A percentile compares a stretch with the other conserved stretches of the same genome.
phyloP scores from a whole-genome alignment of 2,329 filamentous ascomycete species.

The Emergomyces orientalis region DNA sequence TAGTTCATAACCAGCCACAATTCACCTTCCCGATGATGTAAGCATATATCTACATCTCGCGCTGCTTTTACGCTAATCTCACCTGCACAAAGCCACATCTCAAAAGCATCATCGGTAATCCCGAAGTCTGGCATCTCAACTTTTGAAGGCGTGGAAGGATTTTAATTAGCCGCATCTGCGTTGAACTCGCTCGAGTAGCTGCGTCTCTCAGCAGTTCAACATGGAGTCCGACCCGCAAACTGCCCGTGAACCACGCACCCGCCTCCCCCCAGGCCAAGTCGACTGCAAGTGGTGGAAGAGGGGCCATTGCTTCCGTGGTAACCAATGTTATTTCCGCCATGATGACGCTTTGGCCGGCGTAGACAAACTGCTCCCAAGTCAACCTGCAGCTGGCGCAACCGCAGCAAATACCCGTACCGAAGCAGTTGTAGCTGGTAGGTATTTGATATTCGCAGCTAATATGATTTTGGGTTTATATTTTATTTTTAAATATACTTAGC shows the following conservation, averaged over 20 bases:
- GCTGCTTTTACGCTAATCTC: conserved; percentile 7
- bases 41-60: not conserved
- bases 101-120: too few species aligned
- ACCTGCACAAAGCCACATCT: too few species aligned
- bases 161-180: not conserved
- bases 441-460: not conserved
- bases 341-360: conserved; percentile 16
- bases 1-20: not conserved
- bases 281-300: conserved; percentile 23
- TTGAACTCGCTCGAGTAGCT: not conserved
- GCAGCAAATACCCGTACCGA: not conserved
- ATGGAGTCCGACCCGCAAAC: not conserved
- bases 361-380: conserved; percentile 4
- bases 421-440: not conserved
- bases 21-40: not conserved
- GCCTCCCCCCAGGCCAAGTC: conserved; percentile 14
- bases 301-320: conserved; percentile 20
- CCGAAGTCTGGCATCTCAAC: too few species aligned
- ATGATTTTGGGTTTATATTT: not conserved
- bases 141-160: not conserved
- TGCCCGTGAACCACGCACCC: not conserved
- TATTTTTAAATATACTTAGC: not conserved
- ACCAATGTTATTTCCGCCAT: conserved; percentile 20
- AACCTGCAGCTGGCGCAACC: not conserved
- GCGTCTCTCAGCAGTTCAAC: not conserved